phyloP scores from a whole-genome alignment of 495 filamentous ascomycete genomes.

The Podospora anserina region DNA sequence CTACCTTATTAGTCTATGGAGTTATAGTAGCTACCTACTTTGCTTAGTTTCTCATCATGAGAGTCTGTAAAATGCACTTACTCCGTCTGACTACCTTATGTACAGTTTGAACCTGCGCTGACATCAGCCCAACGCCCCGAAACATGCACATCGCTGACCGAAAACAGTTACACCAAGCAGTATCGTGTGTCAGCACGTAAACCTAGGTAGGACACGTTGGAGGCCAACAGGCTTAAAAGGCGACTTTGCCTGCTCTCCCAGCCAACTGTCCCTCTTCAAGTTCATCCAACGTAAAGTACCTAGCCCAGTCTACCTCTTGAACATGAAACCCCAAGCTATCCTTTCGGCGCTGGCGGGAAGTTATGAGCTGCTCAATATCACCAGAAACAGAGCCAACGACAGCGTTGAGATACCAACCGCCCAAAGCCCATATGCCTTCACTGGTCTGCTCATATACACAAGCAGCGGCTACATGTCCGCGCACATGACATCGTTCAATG shows the following conservation, averaged over 20 bases:
- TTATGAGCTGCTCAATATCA: background rate
- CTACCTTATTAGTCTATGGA: too few relatives aligned
- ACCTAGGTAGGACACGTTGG: background rate
- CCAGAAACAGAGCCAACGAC: background rate
- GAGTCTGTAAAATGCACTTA: too few relatives aligned
- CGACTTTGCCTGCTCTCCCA: too few relatives aligned
- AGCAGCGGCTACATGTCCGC: constrained; percentile 3
- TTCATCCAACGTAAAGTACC: too few relatives aligned
- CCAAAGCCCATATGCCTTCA: background rate
- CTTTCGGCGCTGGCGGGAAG: background rate
- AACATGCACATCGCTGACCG: background rate
- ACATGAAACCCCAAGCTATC: background rate
- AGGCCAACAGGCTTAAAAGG: too few relatives aligned
- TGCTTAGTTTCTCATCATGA: too few relatives aligned
- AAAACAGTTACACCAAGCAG: background rate
- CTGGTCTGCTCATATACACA: constrained; percentile 1
- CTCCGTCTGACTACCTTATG: too few relatives aligned
- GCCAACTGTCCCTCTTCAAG: too few relatives aligned
- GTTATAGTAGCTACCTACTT: too few relatives aligned
- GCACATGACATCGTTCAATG: background rate
- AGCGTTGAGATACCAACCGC: background rate
- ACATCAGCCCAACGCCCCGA: background rate
- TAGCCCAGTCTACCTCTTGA: too few relatives aligned
- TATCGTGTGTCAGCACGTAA: background rate
- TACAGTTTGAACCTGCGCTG: background rate